These are phyloP conservation scores for Cladosporium sp. DNA, from an alignment of 2,329 filamentous ascomycete genomes.

Conservation along the genomic window DNA sequence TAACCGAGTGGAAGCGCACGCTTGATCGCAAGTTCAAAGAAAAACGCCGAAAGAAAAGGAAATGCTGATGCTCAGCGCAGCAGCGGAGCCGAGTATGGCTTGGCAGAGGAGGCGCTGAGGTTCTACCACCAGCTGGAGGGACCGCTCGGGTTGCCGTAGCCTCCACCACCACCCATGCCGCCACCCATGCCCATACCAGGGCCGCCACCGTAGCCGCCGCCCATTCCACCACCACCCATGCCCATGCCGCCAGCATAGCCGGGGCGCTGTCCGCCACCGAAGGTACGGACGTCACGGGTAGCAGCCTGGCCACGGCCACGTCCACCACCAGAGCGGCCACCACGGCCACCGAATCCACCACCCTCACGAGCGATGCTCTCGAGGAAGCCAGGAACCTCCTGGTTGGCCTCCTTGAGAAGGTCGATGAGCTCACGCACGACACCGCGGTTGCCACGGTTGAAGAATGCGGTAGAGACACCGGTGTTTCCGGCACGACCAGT, in stretches of 20 bases:
- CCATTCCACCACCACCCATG: slow-evolving; percentile 39
- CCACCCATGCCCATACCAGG: slow-evolving; percentile 43
- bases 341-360: slow-evolving; percentile 71
- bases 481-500: slow-evolving; percentile 99
- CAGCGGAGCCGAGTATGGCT: slow-evolving; percentile 10
- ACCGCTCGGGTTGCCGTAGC: slow-evolving; percentile 71
- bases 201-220: slow-evolving; percentile 41
- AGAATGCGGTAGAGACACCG: slow-evolving; percentile 96
- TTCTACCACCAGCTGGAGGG: slow-evolving; percentile 67
- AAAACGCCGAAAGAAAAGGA: slow-evolving; percentile 1
- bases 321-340: slow-evolving; percentile 67
- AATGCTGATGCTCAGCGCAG: slow-evolving; percentile 12
- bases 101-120: slow-evolving; percentile 21
- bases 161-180: slow-evolving; percentile 48
- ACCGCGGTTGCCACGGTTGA: slow-evolving; percentile 99
- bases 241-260: slow-evolving; percentile 66
- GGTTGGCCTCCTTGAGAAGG: slow-evolving; percentile 98
- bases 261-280: slow-evolving; percentile 46
- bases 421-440: slow-evolving; percentile 95
- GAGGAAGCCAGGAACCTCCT: slow-evolving; percentile 90
- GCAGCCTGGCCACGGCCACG: slow-evolving; percentile 69
- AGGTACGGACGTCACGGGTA: slow-evolving; percentile 82
- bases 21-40: slow-evolving; percentile 20
- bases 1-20: slow-evolving; percentile 38
- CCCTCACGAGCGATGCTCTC: slow-evolving; percentile 97